A percentile compares a stretch with the other conserved stretches of the same genome.
Conservation (phyloP, 306 rosid genomes). For the Vicia villosa region DNA sequence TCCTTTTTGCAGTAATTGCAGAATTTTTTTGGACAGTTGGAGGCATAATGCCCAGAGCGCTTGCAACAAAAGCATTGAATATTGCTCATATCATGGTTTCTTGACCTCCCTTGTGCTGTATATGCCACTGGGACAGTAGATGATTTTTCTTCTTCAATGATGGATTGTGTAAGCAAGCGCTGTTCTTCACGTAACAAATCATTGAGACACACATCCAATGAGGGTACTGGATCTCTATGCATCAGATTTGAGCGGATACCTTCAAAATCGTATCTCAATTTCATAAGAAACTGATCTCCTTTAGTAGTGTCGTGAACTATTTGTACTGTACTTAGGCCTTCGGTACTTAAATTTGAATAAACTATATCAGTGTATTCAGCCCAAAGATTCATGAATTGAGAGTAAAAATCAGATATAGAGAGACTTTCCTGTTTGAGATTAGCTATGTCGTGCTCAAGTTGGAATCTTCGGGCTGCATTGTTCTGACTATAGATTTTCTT, state of each 20-base stretch:
- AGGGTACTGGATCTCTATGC: background rate
- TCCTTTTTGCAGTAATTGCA: background rate
- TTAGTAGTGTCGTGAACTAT: background rate
- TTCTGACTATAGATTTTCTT: background rate
- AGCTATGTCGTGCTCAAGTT: background rate
- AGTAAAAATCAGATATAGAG: background rate
- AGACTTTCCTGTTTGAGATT: background rate
- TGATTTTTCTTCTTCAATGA: background rate
- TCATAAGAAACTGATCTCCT: conserved; percentile 13
- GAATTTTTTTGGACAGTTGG: too few species aligned
- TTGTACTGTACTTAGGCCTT: background rate
- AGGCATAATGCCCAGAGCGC: background rate
- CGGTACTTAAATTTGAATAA: background rate
- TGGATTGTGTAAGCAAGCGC: background rate
- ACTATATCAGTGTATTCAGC: background rate
- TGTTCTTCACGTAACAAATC: background rate
- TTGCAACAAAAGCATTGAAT: background rate
- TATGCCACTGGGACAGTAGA: background rate
- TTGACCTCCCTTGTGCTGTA: background rate
- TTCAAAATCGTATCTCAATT: background rate
- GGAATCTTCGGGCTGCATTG: background rate
- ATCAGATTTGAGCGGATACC: background rate
- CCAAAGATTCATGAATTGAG: background rate
- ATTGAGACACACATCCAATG: background rate
- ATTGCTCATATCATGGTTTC: background rate